Percentiles rank a stretch among this genome's conserved stretches.
These are phyloP conservation scores for Eustoma russellianum DNA, from an alignment of 257 asterid species.

Conservation along the genomic window DNA sequence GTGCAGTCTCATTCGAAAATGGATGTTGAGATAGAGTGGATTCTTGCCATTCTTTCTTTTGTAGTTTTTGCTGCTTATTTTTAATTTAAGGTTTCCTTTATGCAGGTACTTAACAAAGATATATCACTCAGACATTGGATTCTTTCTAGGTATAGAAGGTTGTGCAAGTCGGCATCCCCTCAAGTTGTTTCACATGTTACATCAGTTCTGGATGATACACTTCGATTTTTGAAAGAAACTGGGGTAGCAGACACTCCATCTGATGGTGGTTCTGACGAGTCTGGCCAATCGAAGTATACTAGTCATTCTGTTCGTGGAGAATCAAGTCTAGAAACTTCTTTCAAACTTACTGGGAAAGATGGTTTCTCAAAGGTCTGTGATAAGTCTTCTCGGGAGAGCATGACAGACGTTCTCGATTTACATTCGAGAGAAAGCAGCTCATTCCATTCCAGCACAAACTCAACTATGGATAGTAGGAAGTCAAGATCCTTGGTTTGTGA, in stretches of 20 bases:
- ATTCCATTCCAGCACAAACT: slow-evolving; percentile 20
- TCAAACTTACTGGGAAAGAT: slow-evolving; percentile 39
- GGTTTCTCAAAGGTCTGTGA: slow-evolving; percentile 11
- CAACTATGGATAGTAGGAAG: slow-evolving; percentile 30
- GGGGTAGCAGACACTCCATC: slow-evolving; percentile 32
- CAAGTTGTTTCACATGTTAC: slow-evolving; percentile 57
- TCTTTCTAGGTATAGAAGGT: slow-evolving; percentile 54
- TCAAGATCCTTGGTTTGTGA: slow-evolving; percentile 38
- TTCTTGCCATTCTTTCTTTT: too few relatives aligned
- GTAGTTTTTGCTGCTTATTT: slow-evolving; percentile 19
- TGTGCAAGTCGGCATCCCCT: slow-evolving; percentile 55
- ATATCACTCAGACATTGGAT: slow-evolving; percentile 43
- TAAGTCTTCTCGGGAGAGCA: slow-evolving; percentile 9
- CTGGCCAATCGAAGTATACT: slow-evolving; percentile 33
- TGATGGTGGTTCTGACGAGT: slow-evolving; percentile 33
- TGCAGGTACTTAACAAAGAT: slow-evolving; percentile 71
- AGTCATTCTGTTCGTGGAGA: slow-evolving; percentile 29
- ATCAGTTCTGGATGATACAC: slow-evolving; percentile 47
- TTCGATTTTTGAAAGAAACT: slow-evolving; percentile 47
- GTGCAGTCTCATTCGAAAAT: too few relatives aligned
- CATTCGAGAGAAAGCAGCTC: slow-evolving; percentile 28
- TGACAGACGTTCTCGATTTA: slow-evolving; percentile 20
- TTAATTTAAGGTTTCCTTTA: slow-evolving; percentile 14
- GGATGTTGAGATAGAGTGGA: too few relatives aligned
- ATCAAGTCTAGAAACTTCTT: slow-evolving; percentile 36